These are phyloP conservation scores for Huntiella savannae DNA, from an alignment of 2,329 filamentous ascomycete species.

Conservation along the genomic window DNA sequence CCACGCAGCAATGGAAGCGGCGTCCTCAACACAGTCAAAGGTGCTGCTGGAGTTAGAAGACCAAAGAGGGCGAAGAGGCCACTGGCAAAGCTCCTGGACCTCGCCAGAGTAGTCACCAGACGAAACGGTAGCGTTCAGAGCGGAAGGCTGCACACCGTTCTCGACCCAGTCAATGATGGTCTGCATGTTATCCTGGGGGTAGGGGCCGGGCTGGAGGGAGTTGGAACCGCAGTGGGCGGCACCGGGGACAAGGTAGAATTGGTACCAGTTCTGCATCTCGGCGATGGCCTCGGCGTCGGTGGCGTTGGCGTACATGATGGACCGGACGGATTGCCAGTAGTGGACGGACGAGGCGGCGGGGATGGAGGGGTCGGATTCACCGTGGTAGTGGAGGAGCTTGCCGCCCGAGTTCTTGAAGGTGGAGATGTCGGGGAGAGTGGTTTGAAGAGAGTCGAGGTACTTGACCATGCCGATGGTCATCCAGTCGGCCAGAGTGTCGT, in stretches of 20 bases:
- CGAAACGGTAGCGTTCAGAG: not conserved
- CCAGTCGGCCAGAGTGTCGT: constrained; percentile 3
- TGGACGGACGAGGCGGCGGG: constrained; percentile 16
- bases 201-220: constrained; percentile 13
- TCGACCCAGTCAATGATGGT: constrained; percentile 23
- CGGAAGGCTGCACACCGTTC: constrained; percentile 12
- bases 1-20: not conserved
- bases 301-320: constrained; percentile 7
- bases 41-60: not conserved
- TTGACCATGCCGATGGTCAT: constrained; percentile 2
- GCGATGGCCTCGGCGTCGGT: constrained; percentile 17
- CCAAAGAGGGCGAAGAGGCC: not conserved
- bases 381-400: constrained; percentile 26
- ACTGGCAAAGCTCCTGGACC: not conserved
- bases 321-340: constrained; percentile 19
- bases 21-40: constrained; percentile 1
- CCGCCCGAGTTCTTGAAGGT: constrained; percentile 19
- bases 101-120: not conserved
- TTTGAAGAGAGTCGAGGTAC: constrained; percentile 13
- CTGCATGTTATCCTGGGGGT: constrained; percentile 21
- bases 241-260: constrained; percentile 30
- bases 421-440: constrained; percentile 13
- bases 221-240: constrained; percentile 27
- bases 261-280: constrained; percentile 24
- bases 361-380: constrained; percentile 21